Percentiles rank a stretch among this genome's conserved stretches.
Evolutionary conservation across 371 early-diverging fungal genomes (phyloP).

Genomic region (Rhizopus stolonifer): DNA sequence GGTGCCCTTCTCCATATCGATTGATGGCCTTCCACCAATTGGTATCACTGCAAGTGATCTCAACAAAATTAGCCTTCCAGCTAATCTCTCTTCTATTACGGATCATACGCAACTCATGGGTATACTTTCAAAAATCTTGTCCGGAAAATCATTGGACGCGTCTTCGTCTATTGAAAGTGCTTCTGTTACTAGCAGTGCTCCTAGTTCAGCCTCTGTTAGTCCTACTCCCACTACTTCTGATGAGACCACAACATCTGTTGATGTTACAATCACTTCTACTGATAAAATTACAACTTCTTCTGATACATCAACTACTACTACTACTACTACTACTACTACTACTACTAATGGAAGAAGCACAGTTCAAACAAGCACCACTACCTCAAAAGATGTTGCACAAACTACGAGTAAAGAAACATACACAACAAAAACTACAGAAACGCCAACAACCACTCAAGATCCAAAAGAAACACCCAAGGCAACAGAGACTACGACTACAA

Average conservation of each 20-base stretch:
- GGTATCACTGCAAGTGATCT: slow-evolving; percentile 8
- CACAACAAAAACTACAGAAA: too few species aligned
- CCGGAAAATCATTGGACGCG: neutral
- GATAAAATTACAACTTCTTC: slow-evolving; percentile 1
- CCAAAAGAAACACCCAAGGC: neutral
- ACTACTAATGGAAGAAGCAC: too few species aligned
- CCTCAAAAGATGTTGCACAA: too few species aligned
- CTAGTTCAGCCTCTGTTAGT: slow-evolving; percentile 2
- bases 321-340: neutral
- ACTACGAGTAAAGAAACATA: too few species aligned
- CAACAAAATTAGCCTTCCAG: slow-evolving; percentile 2
- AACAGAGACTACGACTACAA: neutral
- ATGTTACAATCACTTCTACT: slow-evolving; percentile 3
- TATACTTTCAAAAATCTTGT: slow-evolving; percentile 3
- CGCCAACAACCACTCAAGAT: neutral
- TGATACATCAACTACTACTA: slow-evolving; percentile 5
- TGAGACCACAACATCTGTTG: too few species aligned
- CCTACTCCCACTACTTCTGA: slow-evolving; percentile 4
- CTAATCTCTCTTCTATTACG: neutral
- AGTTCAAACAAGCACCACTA: neutral
- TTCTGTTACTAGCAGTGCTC: neutral
- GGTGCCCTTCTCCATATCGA: slow-evolving; percentile 19
- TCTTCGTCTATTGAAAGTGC: slow-evolving; percentile 6
- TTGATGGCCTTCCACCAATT: slow-evolving; percentile 7
- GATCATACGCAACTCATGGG: slow-evolving; percentile 2